Evolutionary conservation across 345 rosid genomes (phyloP).

Genomic region (Melaleuca alternifolia): DNA sequence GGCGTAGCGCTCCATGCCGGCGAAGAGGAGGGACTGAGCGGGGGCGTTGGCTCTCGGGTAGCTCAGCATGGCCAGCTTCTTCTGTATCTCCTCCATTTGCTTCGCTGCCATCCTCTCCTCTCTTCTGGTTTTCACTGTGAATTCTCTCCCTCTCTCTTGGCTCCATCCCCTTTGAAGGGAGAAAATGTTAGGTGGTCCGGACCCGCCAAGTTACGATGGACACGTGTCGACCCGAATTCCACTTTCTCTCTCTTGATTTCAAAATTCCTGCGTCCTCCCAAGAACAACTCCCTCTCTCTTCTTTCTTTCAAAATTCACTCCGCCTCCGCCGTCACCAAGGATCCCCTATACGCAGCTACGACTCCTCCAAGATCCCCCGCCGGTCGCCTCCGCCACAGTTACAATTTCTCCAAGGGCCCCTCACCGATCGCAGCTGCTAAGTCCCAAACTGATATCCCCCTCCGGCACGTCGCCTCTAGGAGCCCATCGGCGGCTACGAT

Average conservation of each 20-base stretch:
- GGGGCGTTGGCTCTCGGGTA: slow-evolving; percentile 86
- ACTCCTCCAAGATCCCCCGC: no score
- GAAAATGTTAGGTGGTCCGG: neutral
- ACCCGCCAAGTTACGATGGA: neutral
- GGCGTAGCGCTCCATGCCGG: slow-evolving; percentile 98
- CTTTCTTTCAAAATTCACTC: no score
- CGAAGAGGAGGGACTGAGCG: slow-evolving; percentile 95
- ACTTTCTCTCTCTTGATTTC: no score
- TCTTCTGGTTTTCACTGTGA: neutral
- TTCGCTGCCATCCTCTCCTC: slow-evolving; percentile 52
- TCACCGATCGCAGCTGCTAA: no score
- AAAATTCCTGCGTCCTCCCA: no score
- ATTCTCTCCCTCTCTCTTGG: neutral
- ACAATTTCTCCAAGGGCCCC: no score
- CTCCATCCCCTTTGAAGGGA: neutral
- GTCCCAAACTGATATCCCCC: no score
- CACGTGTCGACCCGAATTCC: no score
- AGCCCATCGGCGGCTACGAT: no score
- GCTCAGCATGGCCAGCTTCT: slow-evolving; percentile 48
- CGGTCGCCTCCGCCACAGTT: no score
- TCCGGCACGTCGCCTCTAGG: no score
- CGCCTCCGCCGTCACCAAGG: neutral
- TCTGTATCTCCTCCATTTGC: slow-evolving; percentile 92
- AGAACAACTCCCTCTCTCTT: no score
- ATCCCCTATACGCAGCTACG: fast-evolving